Percentiles rank a stretch among this genome's conserved stretches.
Evolutionary conservation across 306 rosid species (phyloP).

Genomic region (Prunus salicina): DNA sequence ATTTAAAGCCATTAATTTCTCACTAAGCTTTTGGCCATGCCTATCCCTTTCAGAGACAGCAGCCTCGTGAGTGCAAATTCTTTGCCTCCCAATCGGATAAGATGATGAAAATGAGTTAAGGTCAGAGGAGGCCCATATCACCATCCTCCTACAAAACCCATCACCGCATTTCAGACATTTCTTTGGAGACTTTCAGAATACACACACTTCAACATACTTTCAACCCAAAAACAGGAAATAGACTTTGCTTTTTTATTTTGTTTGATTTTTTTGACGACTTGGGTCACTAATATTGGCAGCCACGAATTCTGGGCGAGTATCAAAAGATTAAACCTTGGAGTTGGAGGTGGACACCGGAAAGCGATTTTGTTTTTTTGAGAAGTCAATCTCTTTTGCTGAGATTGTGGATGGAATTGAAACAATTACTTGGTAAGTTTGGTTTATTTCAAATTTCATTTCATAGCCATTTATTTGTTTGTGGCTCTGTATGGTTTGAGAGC

Average conservation of each 20-base stretch:
- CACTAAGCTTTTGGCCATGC: neutral
- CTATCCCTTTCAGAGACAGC: constrained; percentile 31
- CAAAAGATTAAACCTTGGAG: constrained; percentile 20
- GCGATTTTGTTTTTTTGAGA: constrained; percentile 32
- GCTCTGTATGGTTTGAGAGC: constrained; percentile 25
- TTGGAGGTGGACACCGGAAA: constrained; percentile 23
- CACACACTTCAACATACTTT: neutral
- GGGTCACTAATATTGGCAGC: constrained; percentile 11
- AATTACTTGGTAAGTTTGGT: constrained; percentile 31
- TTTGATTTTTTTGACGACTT: neutral
- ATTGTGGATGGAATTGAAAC: constrained; percentile 34
- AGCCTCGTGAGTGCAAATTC: constrained; percentile 36
- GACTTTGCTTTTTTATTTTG: neutral
- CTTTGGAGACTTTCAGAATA: neutral
- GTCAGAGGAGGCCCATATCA: constrained; percentile 3
- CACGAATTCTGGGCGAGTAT: constrained; percentile 12
- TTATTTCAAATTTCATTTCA: neutral
- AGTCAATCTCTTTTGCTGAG: constrained; percentile 14
- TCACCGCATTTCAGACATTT: neutral
- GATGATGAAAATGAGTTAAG: constrained; percentile 6
- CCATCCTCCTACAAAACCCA: constrained; percentile 19
- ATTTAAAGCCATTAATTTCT: neutral
- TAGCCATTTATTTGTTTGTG: constrained; percentile 27
- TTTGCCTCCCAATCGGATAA: constrained; percentile 29
- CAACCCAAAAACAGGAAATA: neutral